phyloP scores from a whole-genome alignment of 495 filamentous ascomycete genomes.

The Neurospora sp. region DNA sequence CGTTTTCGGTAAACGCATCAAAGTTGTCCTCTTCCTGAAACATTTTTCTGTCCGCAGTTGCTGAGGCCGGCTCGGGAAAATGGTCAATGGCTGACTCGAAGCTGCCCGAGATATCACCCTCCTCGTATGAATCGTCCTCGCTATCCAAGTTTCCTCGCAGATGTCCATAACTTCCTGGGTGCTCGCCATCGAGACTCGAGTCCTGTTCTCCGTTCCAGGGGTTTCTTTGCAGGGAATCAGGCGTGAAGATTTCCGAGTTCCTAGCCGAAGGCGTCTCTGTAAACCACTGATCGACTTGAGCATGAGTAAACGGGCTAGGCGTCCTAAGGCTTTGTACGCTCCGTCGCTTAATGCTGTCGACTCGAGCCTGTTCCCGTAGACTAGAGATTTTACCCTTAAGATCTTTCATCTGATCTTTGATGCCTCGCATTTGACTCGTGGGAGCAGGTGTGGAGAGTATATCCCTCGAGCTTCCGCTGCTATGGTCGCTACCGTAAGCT shows the following conservation, averaged over 20 bases:
- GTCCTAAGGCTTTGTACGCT: conserved; percentile 78
- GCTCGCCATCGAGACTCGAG: conserved; percentile 20
- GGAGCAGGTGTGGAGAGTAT: conserved; percentile 43
- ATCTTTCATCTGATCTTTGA: conserved; percentile 89
- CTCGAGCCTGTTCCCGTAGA: conserved; percentile 69
- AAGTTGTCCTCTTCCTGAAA: conserved; percentile 19
- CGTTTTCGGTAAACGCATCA: conserved; percentile 29
- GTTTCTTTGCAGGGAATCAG: conserved; percentile 11
- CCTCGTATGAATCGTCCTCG: not conserved
- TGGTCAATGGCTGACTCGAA: conserved; percentile 6
- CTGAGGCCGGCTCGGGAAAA: conserved; percentile 3
- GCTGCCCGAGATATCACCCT: not conserved
- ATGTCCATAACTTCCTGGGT: not conserved
- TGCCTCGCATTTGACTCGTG: conserved; percentile 64
- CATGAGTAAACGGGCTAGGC: conserved; percentile 74
- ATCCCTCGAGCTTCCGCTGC: conserved; percentile 10
- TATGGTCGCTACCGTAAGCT: conserved; percentile 9
- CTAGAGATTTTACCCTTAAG: conserved; percentile 84
- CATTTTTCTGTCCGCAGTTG: not conserved
- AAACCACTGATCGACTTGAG: conserved; percentile 61
- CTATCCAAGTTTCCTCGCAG: not conserved
- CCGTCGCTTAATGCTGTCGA: conserved; percentile 71
- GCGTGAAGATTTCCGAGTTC: conserved; percentile 10
- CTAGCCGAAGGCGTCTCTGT: conserved; percentile 32
- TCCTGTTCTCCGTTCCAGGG: conserved; percentile 26